Evolutionary conservation across 1,284 basidiomycete genomes (phyloP).

Genomic region (Ustilago curta): DNA sequence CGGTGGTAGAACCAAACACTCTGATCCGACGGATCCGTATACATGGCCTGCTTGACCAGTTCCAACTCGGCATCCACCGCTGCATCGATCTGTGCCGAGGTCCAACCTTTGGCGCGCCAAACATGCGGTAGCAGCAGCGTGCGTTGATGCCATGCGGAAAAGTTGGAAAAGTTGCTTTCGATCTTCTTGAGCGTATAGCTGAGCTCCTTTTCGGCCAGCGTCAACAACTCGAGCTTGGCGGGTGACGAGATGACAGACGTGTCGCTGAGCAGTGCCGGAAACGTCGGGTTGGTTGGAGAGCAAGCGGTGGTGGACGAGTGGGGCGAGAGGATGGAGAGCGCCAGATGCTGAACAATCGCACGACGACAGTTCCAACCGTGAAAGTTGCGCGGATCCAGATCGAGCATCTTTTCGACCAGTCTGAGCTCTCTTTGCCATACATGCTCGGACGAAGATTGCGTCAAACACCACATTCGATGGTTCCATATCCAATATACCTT

Average conservation of each 20-base stretch:
- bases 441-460: neutral
- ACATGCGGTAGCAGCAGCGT: slow-evolving; percentile 81
- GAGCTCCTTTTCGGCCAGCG: slow-evolving; percentile 54
- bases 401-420: slow-evolving; percentile 67
- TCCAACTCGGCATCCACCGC: slow-evolving; percentile 81
- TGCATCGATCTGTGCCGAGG: slow-evolving; percentile 68
- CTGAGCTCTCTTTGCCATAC: slow-evolving; percentile 62
- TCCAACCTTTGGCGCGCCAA: slow-evolving; percentile 73
- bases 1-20: slow-evolving; percentile 98
- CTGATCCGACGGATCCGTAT: slow-evolving; percentile 95
- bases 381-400: slow-evolving; percentile 65
- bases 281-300: neutral
- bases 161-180: slow-evolving; percentile 93
- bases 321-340: slow-evolving; percentile 29
- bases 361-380: slow-evolving; percentile 67
- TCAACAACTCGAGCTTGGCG: slow-evolving; percentile 17
- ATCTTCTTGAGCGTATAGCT: slow-evolving; percentile 83
- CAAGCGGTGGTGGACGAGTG: neutral
- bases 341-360: slow-evolving; percentile 54
- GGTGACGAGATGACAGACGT: neutral
- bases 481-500: slow-evolving; percentile 70
- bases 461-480: slow-evolving; percentile 67
- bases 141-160: slow-evolving; percentile 98
- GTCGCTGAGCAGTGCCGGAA: slow-evolving; percentile 24
- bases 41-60: slow-evolving; percentile 90